Conservation (phyloP, 1,284 basidiomycete genomes). For the Taiwanofungus camphoratus region DNA sequence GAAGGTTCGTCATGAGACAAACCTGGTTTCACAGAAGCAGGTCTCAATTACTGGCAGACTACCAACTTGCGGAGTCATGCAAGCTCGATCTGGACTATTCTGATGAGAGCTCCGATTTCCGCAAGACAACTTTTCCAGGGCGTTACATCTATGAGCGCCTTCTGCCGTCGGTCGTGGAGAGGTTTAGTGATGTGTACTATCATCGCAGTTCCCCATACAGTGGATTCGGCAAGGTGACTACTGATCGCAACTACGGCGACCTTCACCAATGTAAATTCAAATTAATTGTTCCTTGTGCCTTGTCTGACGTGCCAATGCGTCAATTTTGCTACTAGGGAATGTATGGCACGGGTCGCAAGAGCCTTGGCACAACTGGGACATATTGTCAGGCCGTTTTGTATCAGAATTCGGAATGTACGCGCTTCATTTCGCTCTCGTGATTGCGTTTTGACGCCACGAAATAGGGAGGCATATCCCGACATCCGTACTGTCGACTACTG, state of each 20-base stretch:
- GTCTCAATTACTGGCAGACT: conserved; percentile 41
- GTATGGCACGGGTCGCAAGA: conserved; percentile 89
- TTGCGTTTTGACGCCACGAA: conserved; percentile 2
- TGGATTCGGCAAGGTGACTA: conserved; percentile 67
- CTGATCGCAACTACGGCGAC: conserved; percentile 76
- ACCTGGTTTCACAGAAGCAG: conserved; percentile 1
- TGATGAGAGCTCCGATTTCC: conserved; percentile 77
- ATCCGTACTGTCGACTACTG: conserved; percentile 82
- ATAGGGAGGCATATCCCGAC: conserved; percentile 78
- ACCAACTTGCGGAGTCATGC: conserved; percentile 73
- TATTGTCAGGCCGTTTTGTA: conserved; percentile 79
- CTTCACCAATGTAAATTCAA: conserved; percentile 70
- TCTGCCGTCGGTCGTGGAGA: conserved; percentile 66
- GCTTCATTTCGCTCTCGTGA: background rate
- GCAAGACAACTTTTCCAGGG: conserved; percentile 80
- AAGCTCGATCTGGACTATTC: conserved; percentile 77
- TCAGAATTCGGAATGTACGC: conserved; percentile 85
- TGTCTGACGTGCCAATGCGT: conserved; percentile 2
- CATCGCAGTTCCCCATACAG: conserved; percentile 86
- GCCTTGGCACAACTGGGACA: conserved; percentile 88
- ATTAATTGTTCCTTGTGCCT: conserved; percentile 5
- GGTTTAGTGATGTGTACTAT: conserved; percentile 67
- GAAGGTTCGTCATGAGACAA: conserved; percentile 47
- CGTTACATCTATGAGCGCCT: conserved; percentile 83
- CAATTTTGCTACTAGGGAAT: conserved; percentile 49